Evolutionary conservation across 164 flowering plant genomes (phyloP), one percentile per base, ranked within the genome.

Genomic region (Vitis labrusca): DNA sequence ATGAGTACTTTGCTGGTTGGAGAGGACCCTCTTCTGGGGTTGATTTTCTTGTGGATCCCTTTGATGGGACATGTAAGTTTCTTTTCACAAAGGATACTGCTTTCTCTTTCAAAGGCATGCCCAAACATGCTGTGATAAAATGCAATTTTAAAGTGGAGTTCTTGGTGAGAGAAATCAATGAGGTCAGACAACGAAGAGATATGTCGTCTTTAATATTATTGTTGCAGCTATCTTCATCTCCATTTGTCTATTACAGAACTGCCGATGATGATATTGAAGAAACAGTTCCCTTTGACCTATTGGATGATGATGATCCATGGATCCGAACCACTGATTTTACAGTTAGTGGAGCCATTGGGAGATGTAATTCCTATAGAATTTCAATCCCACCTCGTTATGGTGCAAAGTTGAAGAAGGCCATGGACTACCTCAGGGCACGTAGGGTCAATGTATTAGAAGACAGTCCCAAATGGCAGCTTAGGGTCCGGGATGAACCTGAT

Each of bases 271-370:
- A 96, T 66, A 85, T 93, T 57, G 73, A 80, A 59, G 85, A 72
- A 16, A 51, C 88, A 2, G 90, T 84, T 66, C 85, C 97, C 16
- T 92, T 75, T 75, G 92, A 87, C 75, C 50, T 96, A 78, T 78
- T 96, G 76, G 98, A 93, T 75, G 97, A 93, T 75, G 97, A 93
- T 71, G 98, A 93, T 74, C 96, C 94, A 5, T 93, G 98, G 99
- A 92, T 96, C 37, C 75, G 98, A 66, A 92, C 98, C 37, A 88
- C 93, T 9, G 99, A 96, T 83, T 91, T 92, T 68, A 89, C 96
- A 16, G 71, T 73, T 12, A 80, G 86, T 79, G 91, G 92, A n/a
- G 94, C 88, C 11, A 82, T 93, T 76, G 97, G 99, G 14, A 77
- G 95, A 50, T 93, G 97, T 64, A 85, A 74, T 73, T 77, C 76